Base-by-base conservation (phyloP, 306 rosid species). In the Cicer judaicum region DNA sequence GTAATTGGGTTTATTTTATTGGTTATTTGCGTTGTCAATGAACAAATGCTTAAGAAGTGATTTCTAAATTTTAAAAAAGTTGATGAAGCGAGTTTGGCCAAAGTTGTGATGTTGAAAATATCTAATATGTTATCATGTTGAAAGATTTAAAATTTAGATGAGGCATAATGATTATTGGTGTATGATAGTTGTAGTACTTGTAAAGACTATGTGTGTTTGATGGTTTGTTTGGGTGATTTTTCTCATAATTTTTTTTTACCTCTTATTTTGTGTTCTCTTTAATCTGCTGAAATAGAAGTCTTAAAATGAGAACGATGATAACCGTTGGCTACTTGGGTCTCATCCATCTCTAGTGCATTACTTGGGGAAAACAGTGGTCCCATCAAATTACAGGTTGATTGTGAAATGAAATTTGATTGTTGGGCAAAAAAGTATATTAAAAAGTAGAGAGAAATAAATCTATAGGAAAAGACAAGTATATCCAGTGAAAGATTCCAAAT, bases 1-100 rank as follows among this genome's bases (percentile, higher is more conserved):
- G 91, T 73, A 48, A 57, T 76, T 57, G 56, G 29, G 70, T 73
- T 55, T 70, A 39, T 49, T 34, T 74, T 66, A 34, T 11, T 6
- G 42, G 13, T 16, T 53, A 15, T 59, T 18, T 59, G 38, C 64
- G 13, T 55, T 24, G 15, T 68, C 78, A 14, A 49, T 64, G 46
- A 66, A 70, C 18, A 47, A 48, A 15, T 71, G 78, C 43, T 73
- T 38, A 29, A 60, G 6, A 78, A 74, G 64, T 29, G 19, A 41
- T 73, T 71, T 56, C 68, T 8, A 54, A 34, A 12, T 18, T 15
- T 10, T 2, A 34, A 60, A 53, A 36, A 3, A 70, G 75, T 39
- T 72, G 29, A 36, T 56, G 18, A 71, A 70, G 56, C 44, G 46
- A 70, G 50, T 43, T 42, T 54, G 71, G 46, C 10, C 12, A 64